Percentiles rank a stretch among this genome's conserved stretches.
These are phyloP conservation scores for Pugionium cornutum DNA, from an alignment of 345 rosid species.

Conservation along the genomic window DNA sequence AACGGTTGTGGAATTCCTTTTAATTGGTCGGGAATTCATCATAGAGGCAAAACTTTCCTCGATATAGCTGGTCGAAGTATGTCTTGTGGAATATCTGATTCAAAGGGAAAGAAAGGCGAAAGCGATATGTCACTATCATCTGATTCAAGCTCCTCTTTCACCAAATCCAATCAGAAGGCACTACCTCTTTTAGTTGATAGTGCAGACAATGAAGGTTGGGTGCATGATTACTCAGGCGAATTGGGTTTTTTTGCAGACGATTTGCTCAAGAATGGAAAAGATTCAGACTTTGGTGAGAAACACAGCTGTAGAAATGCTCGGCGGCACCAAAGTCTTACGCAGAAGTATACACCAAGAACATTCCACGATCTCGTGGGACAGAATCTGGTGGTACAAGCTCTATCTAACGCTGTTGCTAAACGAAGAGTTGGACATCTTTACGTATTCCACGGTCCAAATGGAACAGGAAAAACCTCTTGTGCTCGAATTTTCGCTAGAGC, in stretches of 20 bases:
- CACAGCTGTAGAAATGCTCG: slow-evolving; percentile 39
- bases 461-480: slow-evolving; percentile 94
- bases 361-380: slow-evolving; percentile 87
- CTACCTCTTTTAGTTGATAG: slow-evolving; percentile 76
- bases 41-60: slow-evolving; percentile 73
- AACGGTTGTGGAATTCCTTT: slow-evolving; percentile 96
- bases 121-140: slow-evolving; percentile 61
- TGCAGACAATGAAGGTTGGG: slow-evolving; percentile 67
- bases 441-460: slow-evolving; percentile 93
- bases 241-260: slow-evolving; percentile 84
- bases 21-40: slow-evolving; percentile 98
- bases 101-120: slow-evolving; percentile 59
- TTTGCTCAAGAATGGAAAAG: slow-evolving; percentile 64
- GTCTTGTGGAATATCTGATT: slow-evolving; percentile 85
- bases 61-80: slow-evolving; percentile 96
- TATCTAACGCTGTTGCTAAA: slow-evolving; percentile 71
- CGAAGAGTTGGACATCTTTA: slow-evolving; percentile 86
- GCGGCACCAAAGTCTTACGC: slow-evolving; percentile 80
- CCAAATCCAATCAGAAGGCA: slow-evolving; percentile 56
- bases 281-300: slow-evolving; percentile 62
- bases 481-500: slow-evolving; percentile 91
- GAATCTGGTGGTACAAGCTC: slow-evolving; percentile 82
- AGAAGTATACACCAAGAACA: slow-evolving; percentile 76
- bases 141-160: slow-evolving; percentile 58
- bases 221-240: slow-evolving; percentile 92